Base-by-base conservation (phyloP, 371 early-diverging fungal species). In the Circinella minor region DNA sequence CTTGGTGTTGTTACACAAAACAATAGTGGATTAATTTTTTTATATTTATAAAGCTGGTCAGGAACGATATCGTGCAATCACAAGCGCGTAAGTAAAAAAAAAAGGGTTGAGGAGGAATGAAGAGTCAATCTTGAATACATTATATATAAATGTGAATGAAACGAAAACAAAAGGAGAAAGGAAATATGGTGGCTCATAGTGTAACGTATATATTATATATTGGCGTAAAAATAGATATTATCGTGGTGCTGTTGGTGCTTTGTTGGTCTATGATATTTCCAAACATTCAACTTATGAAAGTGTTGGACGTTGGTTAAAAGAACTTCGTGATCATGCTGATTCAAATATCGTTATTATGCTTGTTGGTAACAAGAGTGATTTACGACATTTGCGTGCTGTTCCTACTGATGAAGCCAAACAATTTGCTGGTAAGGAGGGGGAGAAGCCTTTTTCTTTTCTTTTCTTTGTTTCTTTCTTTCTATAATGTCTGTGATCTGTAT, bases 321-420 rank as follows among this genome's bases (percentile, higher is more conserved):
- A 99, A 80, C 91, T 99, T 49, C 94, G 97, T 71, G 97, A 99
- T 78, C 96, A 99, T 77, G 98, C 99, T 54, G 97, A 98, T 77
- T 89, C 89, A 73, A 96, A 98, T 86, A 99, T 99, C 84, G 97
- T 96, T 46, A 96, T 99, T 71, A 96, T 99, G 95, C 87, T 99
- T 64, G 97, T 99, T 38, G 99, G 99, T 70, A 99, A 99, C 89
- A 99, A 99, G 93, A 94, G 93, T 73, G 99, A 99, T 93, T 85
- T 99, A 86, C 86, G 95, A 75, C 95, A 96, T 74, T 78, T 98
- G 72, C 88, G 99, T 62, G 97, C 97, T 34, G 99, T 99, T 13
- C 93, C 97, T 1, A 96, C 96, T 4, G 98, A 97, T 36, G 97
- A 98, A 75, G 99, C 98, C 36, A 95, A 96, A 84, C 92, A 94